A percentile compares a stretch with the other conserved stretches of the same genome.
Evolutionary conservation across 2,329 filamentous ascomycete genomes (phyloP).

Genomic region (Herpotrichia juniperi): DNA sequence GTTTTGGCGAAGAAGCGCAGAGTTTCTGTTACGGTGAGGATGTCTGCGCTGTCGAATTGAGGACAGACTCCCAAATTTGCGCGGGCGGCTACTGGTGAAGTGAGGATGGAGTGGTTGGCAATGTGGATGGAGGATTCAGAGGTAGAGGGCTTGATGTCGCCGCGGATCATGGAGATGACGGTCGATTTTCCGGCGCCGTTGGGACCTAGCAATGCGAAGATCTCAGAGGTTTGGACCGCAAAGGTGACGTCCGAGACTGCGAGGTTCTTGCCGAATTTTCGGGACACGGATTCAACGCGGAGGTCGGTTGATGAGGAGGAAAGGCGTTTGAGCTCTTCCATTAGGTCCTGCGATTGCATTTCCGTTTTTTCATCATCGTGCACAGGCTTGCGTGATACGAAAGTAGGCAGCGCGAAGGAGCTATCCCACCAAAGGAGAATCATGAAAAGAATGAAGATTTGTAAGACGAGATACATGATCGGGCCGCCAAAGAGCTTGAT

Average conservation of each 20-base stretch:
- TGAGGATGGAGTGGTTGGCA: conserved; percentile 63
- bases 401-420: conserved; percentile 56
- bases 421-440: conserved; percentile 64
- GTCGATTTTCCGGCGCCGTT: conserved; percentile 89
- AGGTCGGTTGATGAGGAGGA: conserved; percentile 68
- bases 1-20: conserved; percentile 79
- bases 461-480: conserved; percentile 79
- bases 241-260: conserved; percentile 76
- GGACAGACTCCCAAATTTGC: conserved; percentile 82
- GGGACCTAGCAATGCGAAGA: conserved; percentile 80
- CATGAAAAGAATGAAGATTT: conserved; percentile 71
- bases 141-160: conserved; percentile 74
- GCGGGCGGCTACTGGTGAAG: conserved; percentile 65
- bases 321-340: conserved; percentile 65
- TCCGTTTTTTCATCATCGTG: conserved; percentile 1
- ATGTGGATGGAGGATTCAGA: conserved; percentile 76
- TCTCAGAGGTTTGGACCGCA: conserved; percentile 73
- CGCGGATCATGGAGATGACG: conserved; percentile 82
- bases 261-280: conserved; percentile 71
- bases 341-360: conserved; percentile 60
- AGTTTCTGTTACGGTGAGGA: conserved; percentile 81
- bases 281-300: conserved; percentile 74
- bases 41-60: conserved; percentile 87
- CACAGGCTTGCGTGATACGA: conserved; percentile 28
- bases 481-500: conserved; percentile 80